Percentiles rank a stretch among this genome's conserved stretches.
Evolutionary conservation across 352 stramenopile genomes (phyloP).

Genomic region (Plasmopara viticola): DNA sequence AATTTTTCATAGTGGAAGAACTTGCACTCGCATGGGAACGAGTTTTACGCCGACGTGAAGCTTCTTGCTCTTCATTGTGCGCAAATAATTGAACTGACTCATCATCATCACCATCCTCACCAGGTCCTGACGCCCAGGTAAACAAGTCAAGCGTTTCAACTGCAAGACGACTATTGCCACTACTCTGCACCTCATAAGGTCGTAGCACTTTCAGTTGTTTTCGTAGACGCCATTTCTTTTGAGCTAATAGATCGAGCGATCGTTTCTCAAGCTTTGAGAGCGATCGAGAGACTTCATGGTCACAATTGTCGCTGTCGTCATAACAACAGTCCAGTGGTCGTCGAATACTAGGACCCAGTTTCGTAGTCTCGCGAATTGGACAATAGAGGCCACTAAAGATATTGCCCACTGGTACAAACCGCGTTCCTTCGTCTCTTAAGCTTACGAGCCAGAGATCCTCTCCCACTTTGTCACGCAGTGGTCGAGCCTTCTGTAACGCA

Average conservation of each 20-base stretch:
- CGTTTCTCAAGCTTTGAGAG: constrained; percentile 50
- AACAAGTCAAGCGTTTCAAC: constrained; percentile 64
- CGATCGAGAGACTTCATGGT: constrained; percentile 8
- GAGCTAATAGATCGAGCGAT: constrained; percentile 40
- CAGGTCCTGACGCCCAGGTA: constrained; percentile 42
- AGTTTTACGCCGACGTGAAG: constrained; percentile 7
- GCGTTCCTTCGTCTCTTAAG: constrained; percentile 77
- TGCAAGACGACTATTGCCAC: constrained; percentile 38
- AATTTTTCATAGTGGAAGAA: background rate
- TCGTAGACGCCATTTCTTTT: constrained; percentile 55
- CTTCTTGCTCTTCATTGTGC: constrained; percentile 6
- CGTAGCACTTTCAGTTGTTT: constrained; percentile 64
- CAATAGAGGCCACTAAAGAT: constrained; percentile 91
- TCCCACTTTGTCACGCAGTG: constrained; percentile 82
- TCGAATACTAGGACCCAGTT: constrained; percentile 42
- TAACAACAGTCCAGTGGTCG: constrained; percentile 52
- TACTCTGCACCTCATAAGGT: constrained; percentile 56
- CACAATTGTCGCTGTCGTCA: constrained; percentile 4
- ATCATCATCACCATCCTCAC: constrained; percentile 5
- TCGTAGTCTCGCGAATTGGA: constrained; percentile 69
- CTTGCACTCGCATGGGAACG: constrained; percentile 14
- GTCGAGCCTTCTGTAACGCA: constrained; percentile 80
- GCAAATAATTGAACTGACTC: constrained; percentile 8
- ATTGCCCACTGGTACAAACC: constrained; percentile 86
- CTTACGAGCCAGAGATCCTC: constrained; percentile 88